Evolutionary conservation across 2,329 filamentous ascomycete species (phyloP), one percentile per base, ranked within the genome.

Genomic region (Colletotrichum ledebouriae): DNA sequence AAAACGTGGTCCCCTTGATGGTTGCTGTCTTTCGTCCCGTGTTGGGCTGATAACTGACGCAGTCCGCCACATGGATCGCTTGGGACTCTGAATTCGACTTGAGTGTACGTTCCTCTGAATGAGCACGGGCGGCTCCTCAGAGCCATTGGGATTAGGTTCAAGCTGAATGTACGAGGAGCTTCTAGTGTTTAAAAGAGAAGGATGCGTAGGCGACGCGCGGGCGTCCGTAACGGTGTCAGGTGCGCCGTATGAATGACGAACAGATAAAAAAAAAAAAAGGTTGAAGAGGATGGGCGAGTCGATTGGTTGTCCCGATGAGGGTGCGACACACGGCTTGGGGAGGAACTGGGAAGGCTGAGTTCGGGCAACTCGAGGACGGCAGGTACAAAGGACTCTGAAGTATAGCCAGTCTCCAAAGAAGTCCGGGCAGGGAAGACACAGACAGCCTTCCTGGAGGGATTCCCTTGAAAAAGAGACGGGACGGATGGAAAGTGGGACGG

Each of bases 181-280:
- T 56, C 29, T 29, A 7, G 29, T 29, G 29, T 63, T 39, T 33
- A 33, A 10, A 33, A 52, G 56, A 53, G 39, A 55, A 20, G 9
- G 33, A 66, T 47, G 25, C 15, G 20, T 49, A 49, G 13, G 15
- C 49, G 47, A 49, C 39, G 63, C 13, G 63, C 49, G 57, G 57
- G 57, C 58, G 47, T 34, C 39, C 57, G 47, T 64, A 44, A 44
- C 37, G 20, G 53, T 64, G 55, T 50, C 61, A 63, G 53, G 52
- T 47, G 42, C 33, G 42, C 46, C 37, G 29, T 29, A 42, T 37
- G 49, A 52, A 29, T 7, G 29, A 29, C 29, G 25, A 25, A 29
- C 6, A 29, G 17, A 1, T 17, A 29, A 7, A 29, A 29, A 29
- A 29, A 20, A 9, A 47, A 53, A 22, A 34, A 42, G 15, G 29